Evolutionary conservation across 2,329 filamentous ascomycete species (phyloP).

Genomic region (Nemania diffusa): DNA sequence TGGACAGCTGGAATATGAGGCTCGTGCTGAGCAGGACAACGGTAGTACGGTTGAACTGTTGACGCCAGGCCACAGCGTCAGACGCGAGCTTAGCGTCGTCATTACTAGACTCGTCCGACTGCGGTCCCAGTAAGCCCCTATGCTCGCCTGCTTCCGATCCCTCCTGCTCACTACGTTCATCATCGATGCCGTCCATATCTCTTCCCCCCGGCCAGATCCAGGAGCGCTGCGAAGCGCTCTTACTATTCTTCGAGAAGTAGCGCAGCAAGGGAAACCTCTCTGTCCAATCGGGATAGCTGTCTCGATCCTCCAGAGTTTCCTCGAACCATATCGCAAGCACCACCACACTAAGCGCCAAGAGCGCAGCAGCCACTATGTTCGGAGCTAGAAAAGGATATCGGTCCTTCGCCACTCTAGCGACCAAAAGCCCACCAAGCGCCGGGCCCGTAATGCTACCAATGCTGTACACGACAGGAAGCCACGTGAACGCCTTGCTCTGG

Average conservation of each 20-base stretch:
- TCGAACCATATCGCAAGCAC: conserved; percentile 84
- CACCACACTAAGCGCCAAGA: conserved; percentile 78
- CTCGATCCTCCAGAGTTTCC: conserved; percentile 76
- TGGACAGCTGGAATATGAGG: conserved; percentile 91
- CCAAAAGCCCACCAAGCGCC: conserved; percentile 85
- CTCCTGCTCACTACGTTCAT: conserved; percentile 39
- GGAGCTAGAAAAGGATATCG: conserved; percentile 85
- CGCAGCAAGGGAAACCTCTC: conserved; percentile 50
- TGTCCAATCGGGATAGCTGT: conserved; percentile 46
- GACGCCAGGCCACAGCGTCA: conserved; percentile 61
- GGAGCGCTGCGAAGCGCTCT: conserved; percentile 39
- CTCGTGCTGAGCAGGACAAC: conserved; percentile 85
- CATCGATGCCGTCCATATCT: conserved; percentile 34
- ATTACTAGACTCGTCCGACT: conserved; percentile 56
- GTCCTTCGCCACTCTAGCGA: conserved; percentile 68
- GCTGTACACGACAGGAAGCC: conserved; percentile 95
- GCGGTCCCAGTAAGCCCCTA: conserved; percentile 40
- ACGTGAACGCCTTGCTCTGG: conserved; percentile 92
- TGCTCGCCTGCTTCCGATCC: conserved; percentile 42
- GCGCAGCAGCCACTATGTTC: conserved; percentile 79
- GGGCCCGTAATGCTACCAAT: conserved; percentile 93
- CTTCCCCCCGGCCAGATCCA: conserved; percentile 42
- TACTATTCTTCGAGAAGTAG: conserved; percentile 35
- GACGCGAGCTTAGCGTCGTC: conserved; percentile 55
- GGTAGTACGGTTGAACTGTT: conserved; percentile 81